A percentile compares a stretch with the other conserved stretches of the same genome.
phyloP scores from a whole-genome alignment of 1,139 yeast species.

The Lodderomyces theae region DNA sequence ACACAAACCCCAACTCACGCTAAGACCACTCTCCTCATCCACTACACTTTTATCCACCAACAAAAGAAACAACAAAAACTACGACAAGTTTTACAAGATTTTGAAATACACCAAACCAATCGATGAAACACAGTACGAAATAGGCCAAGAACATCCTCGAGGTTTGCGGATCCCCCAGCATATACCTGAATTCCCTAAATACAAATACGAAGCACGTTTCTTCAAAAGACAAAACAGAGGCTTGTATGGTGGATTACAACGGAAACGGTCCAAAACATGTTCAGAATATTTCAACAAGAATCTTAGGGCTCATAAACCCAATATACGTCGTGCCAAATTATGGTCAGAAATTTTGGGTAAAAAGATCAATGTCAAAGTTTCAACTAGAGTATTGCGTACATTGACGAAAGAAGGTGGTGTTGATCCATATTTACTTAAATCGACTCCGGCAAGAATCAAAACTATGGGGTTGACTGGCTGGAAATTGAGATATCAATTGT shows the following conservation, averaged over 20 bases:
- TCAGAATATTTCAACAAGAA: slow-evolving; percentile 75
- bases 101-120: slow-evolving; percentile 39
- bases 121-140: slow-evolving; percentile 33
- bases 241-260: slow-evolving; percentile 83
- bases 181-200: slow-evolving; percentile 61
- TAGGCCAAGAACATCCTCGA: slow-evolving; percentile 34
- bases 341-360: slow-evolving; percentile 81
- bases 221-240: slow-evolving; percentile 88
- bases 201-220: slow-evolving; percentile 72
- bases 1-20: background rate
- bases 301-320: slow-evolving; percentile 78
- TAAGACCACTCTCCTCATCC: background rate
- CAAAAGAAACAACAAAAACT: slow-evolving; percentile 3
- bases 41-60: background rate
- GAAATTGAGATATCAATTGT: slow-evolving; percentile 75
- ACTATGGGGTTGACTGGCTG: slow-evolving; percentile 92
- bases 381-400: slow-evolving; percentile 82
- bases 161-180: slow-evolving; percentile 46
- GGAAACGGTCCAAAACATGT: slow-evolving; percentile 72
- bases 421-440: slow-evolving; percentile 82
- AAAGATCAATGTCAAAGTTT: slow-evolving; percentile 55
- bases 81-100: slow-evolving; percentile 38
- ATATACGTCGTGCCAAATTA: slow-evolving; percentile 66
- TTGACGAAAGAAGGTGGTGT: slow-evolving; percentile 92
- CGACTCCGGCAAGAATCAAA: slow-evolving; percentile 83